These are phyloP conservation scores for Meira nashicola DNA, from an alignment of 1,284 basidiomycete genomes.

Conservation along the genomic window DNA sequence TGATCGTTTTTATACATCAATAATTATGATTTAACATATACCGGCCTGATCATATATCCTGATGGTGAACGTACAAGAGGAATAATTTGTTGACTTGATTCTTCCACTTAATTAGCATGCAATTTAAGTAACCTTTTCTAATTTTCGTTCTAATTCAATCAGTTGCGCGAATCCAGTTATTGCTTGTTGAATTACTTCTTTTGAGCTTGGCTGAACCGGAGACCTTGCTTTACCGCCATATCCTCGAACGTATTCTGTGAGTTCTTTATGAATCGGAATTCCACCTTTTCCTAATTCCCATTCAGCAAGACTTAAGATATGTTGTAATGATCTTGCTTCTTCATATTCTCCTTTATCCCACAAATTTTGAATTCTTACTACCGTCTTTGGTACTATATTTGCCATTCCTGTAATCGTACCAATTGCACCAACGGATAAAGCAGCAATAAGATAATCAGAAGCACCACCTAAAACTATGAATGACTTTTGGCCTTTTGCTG, in stretches of 20 bases:
- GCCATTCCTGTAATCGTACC: not conserved
- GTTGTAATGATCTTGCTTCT: not conserved
- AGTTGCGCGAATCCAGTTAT: not conserved
- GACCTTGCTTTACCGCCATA: not conserved
- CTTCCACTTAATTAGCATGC: too few relatives aligned
- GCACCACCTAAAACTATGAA: not conserved
- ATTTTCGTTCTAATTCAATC: not conserved
- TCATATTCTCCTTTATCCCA: not conserved
- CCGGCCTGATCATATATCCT: too few relatives aligned
- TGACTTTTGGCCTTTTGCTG: not conserved
- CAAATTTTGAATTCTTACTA: conserved; percentile 1
- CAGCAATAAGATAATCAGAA: not conserved
- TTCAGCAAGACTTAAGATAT: not conserved
- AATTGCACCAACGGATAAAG: not conserved
- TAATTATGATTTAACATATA: too few relatives aligned
- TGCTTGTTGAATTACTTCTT: not conserved
- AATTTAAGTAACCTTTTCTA: too few relatives aligned
- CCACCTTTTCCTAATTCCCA: not conserved
- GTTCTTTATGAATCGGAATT: not conserved
- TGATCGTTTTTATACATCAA: too few relatives aligned
- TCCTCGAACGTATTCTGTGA: not conserved
- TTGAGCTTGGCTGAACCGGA: not conserved
- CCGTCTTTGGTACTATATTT: not conserved
- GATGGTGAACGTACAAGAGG: too few relatives aligned
- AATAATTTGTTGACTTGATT: too few relatives aligned